Percentiles rank a stretch among this genome's conserved stretches.
Conservation (phyloP, 2,329 filamentous ascomycete genomes). For the Phialemoniopsis sp. region DNA sequence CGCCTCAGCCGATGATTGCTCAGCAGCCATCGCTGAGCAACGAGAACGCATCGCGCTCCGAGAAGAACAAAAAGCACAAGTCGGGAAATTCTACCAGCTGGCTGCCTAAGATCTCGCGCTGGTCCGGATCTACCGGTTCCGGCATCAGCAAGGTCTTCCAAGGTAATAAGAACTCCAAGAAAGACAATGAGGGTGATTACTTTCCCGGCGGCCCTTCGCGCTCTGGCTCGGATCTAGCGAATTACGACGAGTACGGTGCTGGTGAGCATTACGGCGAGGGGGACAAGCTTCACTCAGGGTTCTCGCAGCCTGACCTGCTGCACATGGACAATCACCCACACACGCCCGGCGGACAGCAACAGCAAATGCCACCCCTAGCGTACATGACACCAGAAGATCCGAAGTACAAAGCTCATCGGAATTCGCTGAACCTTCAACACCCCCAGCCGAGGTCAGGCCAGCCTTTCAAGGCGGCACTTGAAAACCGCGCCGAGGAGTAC, state of each 20-base stretch:
- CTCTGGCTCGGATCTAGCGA: constrained; percentile 70
- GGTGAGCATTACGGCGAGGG: constrained; percentile 51
- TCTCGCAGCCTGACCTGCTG: constrained; percentile 46
- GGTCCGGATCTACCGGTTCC: constrained; percentile 94
- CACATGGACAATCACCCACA: constrained; percentile 7
- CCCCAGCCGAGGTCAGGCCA: constrained; percentile 73
- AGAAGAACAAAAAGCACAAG: constrained; percentile 84
- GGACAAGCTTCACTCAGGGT: constrained; percentile 58
- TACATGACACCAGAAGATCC: constrained; percentile 62
- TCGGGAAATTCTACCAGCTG: constrained; percentile 73
- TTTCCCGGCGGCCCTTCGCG: constrained; percentile 51
- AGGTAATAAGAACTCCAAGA: constrained; percentile 60
- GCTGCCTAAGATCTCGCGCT: constrained; percentile 91
- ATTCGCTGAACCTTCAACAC: constrained; percentile 75
- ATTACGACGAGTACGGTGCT: constrained; percentile 59
- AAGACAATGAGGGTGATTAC: constrained; percentile 48
- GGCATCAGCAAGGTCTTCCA: constrained; percentile 77
- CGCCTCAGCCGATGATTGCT: constrained; percentile 45
- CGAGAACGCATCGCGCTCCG: constrained; percentile 74
- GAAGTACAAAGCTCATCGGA: constrained; percentile 78
- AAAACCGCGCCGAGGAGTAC: constrained; percentile 67
- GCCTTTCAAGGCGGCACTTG: constrained; percentile 69
- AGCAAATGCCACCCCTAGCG: constrained; percentile 42
- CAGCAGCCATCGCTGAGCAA: constrained; percentile 54
- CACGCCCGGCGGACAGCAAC: constrained; percentile 21